Percentiles rank a stretch among this genome's conserved stretches.
Conservation (phyloP, 345 rosid species). For the Erucastrum elatum region DNA sequence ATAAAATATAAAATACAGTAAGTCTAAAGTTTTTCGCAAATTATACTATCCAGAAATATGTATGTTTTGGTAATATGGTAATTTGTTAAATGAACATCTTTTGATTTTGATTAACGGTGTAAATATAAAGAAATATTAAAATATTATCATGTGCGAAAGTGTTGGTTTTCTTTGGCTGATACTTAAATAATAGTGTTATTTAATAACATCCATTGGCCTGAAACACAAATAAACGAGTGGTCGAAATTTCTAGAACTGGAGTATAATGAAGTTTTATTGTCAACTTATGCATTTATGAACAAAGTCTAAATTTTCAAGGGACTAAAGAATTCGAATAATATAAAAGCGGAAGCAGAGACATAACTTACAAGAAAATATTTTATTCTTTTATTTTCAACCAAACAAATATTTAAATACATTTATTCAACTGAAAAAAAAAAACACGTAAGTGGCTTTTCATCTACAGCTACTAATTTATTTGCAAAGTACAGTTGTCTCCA, state of each 20-base stretch:
- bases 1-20: background rate
- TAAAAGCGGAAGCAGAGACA: background rate
- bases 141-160: background rate
- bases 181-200: background rate
- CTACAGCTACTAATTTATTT: slow-evolving; percentile 1
- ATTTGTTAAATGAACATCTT: background rate
- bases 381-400: background rate
- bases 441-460: slow-evolving; percentile 9
- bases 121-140: background rate
- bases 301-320: background rate
- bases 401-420: background rate
- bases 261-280: background rate
- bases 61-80: slow-evolving; percentile 1
- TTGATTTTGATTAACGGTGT: background rate
- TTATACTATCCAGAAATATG: background rate
- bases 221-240: background rate
- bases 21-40: background rate
- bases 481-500: slow-evolving; percentile 31
- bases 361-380: background rate
- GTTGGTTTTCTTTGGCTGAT: background rate
- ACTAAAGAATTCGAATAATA: background rate
- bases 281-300: background rate
- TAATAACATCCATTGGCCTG: background rate
- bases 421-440: background rate
- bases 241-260: background rate